Evolutionary conservation across 1,284 basidiomycete genomes (phyloP).

Genomic region (Ustilago sp.): DNA sequence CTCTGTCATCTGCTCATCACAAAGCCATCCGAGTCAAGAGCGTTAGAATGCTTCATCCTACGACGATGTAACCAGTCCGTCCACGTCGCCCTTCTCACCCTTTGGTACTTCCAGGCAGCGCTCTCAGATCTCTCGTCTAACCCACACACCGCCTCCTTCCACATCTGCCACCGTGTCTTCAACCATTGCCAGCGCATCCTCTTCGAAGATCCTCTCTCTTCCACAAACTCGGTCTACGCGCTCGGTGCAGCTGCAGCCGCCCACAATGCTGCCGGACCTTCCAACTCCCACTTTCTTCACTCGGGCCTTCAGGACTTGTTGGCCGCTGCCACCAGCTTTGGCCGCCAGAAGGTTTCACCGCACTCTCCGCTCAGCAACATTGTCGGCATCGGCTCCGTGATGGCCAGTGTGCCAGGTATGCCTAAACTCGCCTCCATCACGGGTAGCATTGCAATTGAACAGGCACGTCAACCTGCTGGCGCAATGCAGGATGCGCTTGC

Average conservation of each 20-base stretch:
- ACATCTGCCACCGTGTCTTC: constrained; percentile 90
- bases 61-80: constrained; percentile 64
- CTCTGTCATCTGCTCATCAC: constrained; percentile 68
- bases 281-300: constrained; percentile 34
- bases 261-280: constrained; percentile 27
- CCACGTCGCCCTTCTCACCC: constrained; percentile 66
- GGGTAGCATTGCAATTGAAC: constrained; percentile 88
- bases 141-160: constrained; percentile 81
- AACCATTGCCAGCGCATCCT: constrained; percentile 97
- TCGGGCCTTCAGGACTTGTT: constrained; percentile 45
- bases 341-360: constrained; percentile 52
- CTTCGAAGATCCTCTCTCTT: constrained; percentile 78
- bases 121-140: constrained; percentile 68
- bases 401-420: constrained; percentile 83
- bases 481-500: constrained; percentile 39
- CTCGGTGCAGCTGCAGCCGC: constrained; percentile 22
- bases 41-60: constrained; percentile 65
- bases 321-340: constrained; percentile 58
- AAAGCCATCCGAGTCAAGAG: constrained; percentile 61
- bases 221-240: constrained; percentile 34
- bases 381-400: constrained; percentile 85
- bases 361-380: constrained; percentile 75
- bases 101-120: constrained; percentile 68
- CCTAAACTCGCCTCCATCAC: constrained; percentile 79
- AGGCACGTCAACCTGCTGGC: constrained; percentile 75